Base-by-base conservation (phyloP, 768 basidiomycete genomes). In the Tubosaeta sp. region DNA sequence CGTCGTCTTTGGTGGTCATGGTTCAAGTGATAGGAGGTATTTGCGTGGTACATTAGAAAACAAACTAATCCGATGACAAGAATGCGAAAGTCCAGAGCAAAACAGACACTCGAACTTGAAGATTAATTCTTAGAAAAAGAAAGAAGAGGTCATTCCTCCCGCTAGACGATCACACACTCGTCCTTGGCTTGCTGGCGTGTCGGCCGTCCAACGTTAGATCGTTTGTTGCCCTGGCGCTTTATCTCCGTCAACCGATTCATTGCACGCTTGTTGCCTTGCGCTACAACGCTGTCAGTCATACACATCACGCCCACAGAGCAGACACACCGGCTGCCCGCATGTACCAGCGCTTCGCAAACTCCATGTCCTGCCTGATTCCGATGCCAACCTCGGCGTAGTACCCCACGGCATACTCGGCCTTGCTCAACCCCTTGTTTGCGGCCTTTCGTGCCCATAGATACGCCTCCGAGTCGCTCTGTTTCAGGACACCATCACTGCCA, bases 381-480 rank as follows among this genome's bases (percentile, higher is more conserved):
- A 99, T 99, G 3, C 95, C 97, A 11, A 95, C 88, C 70, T 98
- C 97, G 0, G 93, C 91, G 68, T 98, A 99, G 71, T 97, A 97
- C 25, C 95, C 97, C 17, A 98, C 95, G 10, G 97, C 97, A 72
- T 97, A 99, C 71, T 99, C 97, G 0, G 97, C 97, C 70, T 97
- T 97, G 66, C 88, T 88, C 61, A 97, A 65, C 6, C 95, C 97
- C 71, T 97, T 97, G 70, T 97, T 97, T 22, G 94, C 97, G 16
- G 95, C 94, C 49, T 91, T 82, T 31, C 95, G 78, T 11, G 95
- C 97, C 97, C 97, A 99, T 37, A 99, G 71, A 70, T 97, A 99
- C n/a, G 97, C 97, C 68, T 99, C 97, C 3, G 88, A 89, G 69
- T 99, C 97, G 62, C 91, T 94, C 75, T 98, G 97, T 71, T 97